A percentile compares a stretch with the other conserved stretches of the same genome.
These are phyloP conservation scores for Pulveroboletus sp. DNA, from an alignment of 768 basidiomycete species.

Conservation along the genomic window DNA sequence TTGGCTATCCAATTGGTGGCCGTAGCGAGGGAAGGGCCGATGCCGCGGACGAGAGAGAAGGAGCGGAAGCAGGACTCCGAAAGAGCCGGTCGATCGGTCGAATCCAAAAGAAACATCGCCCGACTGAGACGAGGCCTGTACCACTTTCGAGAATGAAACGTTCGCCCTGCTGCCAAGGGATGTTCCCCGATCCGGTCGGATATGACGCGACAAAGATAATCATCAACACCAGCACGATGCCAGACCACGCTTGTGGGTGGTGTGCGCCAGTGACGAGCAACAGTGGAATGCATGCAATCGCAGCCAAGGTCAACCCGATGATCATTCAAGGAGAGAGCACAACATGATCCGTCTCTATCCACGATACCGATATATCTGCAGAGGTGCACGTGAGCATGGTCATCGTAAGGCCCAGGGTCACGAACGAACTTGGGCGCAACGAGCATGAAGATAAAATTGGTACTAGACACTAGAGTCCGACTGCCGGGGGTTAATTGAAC, in stretches of 20 bases:
- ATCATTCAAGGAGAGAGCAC: no score
- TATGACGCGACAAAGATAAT: constrained; percentile 80
- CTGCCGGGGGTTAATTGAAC: no score
- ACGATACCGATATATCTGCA: no score
- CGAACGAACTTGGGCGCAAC: constrained; percentile 56
- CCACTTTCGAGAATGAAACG: constrained; percentile 73
- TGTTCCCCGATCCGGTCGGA: constrained; percentile 73
- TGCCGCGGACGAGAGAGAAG: constrained; percentile 54
- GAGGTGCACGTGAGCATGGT: constrained; percentile 58
- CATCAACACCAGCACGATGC: constrained; percentile 71
- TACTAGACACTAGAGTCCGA: no score
- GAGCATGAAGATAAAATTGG: constrained; percentile 75
- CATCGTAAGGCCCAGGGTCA: constrained; percentile 24
- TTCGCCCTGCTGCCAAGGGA: constrained; percentile 87
- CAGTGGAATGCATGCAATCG: no score
- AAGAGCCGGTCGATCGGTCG: not conserved
- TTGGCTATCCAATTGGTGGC: constrained; percentile 78
- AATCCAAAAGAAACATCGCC: no score
- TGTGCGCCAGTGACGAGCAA: no score
- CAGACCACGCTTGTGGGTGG: constrained; percentile 60
- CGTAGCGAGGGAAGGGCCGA: constrained; percentile 71
- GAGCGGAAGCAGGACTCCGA: no score
- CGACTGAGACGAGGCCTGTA: no score
- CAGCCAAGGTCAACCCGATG: no score
- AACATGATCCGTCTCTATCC: no score